phyloP scores from a whole-genome alignment of 1,284 basidiomycete species.

The Termitomyces sp. region DNA sequence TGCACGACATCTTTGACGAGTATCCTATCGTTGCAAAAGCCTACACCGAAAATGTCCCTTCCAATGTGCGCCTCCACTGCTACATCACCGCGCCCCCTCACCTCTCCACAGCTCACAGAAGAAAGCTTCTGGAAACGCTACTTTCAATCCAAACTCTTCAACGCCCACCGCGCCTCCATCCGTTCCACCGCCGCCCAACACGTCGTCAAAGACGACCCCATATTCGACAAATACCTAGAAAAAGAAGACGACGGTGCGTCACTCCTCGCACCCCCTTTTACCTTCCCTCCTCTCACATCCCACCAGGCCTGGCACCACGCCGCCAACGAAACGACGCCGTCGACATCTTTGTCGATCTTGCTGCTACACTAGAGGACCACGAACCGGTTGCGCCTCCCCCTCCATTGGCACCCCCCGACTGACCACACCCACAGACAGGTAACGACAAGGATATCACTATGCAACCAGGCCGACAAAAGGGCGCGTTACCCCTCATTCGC shows the following conservation, averaged over 20 bases:
- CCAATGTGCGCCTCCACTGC: slow-evolving; percentile 47
- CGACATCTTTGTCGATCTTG: slow-evolving; percentile 80
- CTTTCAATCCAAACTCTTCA: slow-evolving; percentile 93
- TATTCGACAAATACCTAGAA: slow-evolving; percentile 94
- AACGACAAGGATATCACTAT: slow-evolving; percentile 91
- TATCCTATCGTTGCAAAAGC: slow-evolving; percentile 93
- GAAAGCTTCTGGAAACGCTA: slow-evolving; percentile 95
- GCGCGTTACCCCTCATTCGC: slow-evolving; percentile 87
- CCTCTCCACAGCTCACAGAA: slow-evolving; percentile 64
- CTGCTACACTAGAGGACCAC: slow-evolving; percentile 90
- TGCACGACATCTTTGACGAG: slow-evolving; percentile 96
- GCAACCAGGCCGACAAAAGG: slow-evolving; percentile 87
- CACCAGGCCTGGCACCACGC: slow-evolving; percentile 78
- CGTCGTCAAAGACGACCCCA: slow-evolving; percentile 85
- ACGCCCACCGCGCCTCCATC: slow-evolving; percentile 89
- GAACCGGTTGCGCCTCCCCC: slow-evolving; percentile 53
- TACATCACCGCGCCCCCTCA: slow-evolving; percentile 2
- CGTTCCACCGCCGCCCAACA: slow-evolving; percentile 81
- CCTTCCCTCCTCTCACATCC: background rate
- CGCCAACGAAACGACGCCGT: slow-evolving; percentile 63
- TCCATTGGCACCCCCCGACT: background rate
- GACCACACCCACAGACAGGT: slow-evolving; percentile 54
- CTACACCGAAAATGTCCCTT: slow-evolving; percentile 90
- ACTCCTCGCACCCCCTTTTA: background rate
- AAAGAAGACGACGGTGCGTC: slow-evolving; percentile 86